Base-by-base conservation (phyloP, 805 yeast species). In the Ogataea polymorpha region DNA sequence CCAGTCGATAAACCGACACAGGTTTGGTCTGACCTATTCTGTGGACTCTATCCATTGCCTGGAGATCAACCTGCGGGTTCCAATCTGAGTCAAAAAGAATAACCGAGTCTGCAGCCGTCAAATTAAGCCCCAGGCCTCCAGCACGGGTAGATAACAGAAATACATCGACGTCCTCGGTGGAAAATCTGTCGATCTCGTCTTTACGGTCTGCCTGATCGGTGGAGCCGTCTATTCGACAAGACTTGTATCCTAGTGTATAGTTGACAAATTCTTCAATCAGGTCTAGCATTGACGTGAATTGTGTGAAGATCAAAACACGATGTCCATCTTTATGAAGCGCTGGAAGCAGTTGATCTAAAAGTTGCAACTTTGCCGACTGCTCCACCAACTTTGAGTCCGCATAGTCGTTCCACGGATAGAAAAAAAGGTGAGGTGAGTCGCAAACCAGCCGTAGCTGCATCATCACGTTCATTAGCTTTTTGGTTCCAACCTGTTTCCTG, bases 1-100 rank as follows among this genome's bases (percentile, higher is more conserved):
- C 81, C 17, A 93, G 71, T 46, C 98, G 72, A 58, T 82, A 87
- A 1, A 91, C 76, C 16, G 86, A 70, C 4, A 90, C 96, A 1
- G 96, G 96, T 40, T 75, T 79, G 1, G 68, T 72, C 60, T 91
- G 99, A 0, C 98, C 98, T 40, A 93, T 87, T 56, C 99, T 71
- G 59, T 91, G 98, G 10, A 86, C 95, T 40, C 99, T 72, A 54
- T 90, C 98, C 79, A 91, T 91, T 0, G 98, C 98, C 60, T 91
- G 99, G 37, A 89, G 67, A 63, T 91, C 98, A 47, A 88, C 95
- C 57, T 91, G 97, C 0, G 98, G 99, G 55, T 91, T 91, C 96
- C 97, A 91, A 58, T 91, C 99, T 42, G 88, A 84, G 56, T 91
- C 99, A 57, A 87, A 89, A 9, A 91, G 54, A 3, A 91, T 77